Evolutionary conservation across 768 basidiomycete species (phyloP), one percentile per base, ranked within the genome.

Genomic region (Lactarius hatsudake): DNA sequence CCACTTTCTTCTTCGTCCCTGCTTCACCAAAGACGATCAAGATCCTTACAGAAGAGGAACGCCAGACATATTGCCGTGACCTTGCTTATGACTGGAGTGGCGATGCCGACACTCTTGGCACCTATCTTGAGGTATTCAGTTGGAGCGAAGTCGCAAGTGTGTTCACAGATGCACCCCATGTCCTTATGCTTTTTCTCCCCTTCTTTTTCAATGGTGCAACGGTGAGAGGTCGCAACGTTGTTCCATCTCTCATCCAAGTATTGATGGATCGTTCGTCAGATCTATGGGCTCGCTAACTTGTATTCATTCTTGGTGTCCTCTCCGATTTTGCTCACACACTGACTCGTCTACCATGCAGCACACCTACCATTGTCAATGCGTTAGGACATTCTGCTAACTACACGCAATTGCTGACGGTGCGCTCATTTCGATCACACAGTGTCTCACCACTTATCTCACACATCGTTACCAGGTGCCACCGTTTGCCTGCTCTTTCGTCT

Each of bases 161-260:
- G 0, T 82, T 81, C 69, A 80, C 74, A 23, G 80, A 83, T 34
- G 61, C 67, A 1, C 83, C 83, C 0, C 88, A 90, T 4, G 80
- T 87, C 9, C 80, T 82, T 78, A 67, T 89, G 57, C 71, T 87
- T 30, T 79, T 79, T 0, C 53, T 86, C 7, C 74, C 78, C 1
- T 79, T 86, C 61, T 87, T 89, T 76, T 78, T 85, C 69, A 80
- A 77, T 66, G 88, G 85, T 26, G 76, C 78, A n/a, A 75, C 82
- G 20, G 84, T 84, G 71, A 70, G 80, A 77, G 42, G 18, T 12
- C 26, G 28, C 36, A 3, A 10, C 5, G 5, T n/a, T 18, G 3
- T 45, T n/a, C 8, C 43, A 45, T 28, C 18, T 15, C 36, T 38
- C n/a, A 48, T 32, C 2, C 20, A 51, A 38, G 48, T 20, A 23